Evolutionary conservation across 108 stramenopile species (phyloP).

Genomic region (Asterionellopsis glacialis): DNA sequence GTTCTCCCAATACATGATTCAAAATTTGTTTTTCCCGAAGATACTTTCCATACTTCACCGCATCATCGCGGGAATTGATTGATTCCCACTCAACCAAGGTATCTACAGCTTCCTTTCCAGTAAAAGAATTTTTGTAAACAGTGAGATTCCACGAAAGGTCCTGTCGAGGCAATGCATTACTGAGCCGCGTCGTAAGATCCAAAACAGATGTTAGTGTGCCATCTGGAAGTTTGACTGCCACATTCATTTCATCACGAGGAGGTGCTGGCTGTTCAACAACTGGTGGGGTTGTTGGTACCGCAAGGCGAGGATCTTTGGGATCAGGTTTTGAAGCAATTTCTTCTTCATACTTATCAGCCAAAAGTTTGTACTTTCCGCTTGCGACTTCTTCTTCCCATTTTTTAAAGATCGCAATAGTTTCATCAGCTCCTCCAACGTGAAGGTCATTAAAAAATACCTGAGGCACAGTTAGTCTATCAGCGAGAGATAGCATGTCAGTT

Average conservation of each 20-base stretch:
- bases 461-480: slow-evolving; percentile 30
- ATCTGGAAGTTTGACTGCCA: slow-evolving; percentile 23
- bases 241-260: slow-evolving; percentile 5
- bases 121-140: slow-evolving; percentile 30
- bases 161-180: slow-evolving; percentile 20
- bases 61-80: slow-evolving; percentile 13
- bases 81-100: not conserved
- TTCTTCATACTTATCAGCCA: slow-evolving; percentile 10
- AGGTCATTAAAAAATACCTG: slow-evolving; percentile 45
- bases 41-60: slow-evolving; percentile 22
- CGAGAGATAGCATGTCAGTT: slow-evolving; percentile 35
- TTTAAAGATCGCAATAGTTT: slow-evolving; percentile 22
- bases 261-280: not conserved
- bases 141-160: slow-evolving; percentile 14
- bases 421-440: slow-evolving; percentile 46
- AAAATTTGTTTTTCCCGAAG: slow-evolving; percentile 27
- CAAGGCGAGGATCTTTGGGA: slow-evolving; percentile 19
- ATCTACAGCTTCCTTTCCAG: slow-evolving; percentile 23
- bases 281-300: slow-evolving; percentile 20
- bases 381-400: slow-evolving; percentile 34
- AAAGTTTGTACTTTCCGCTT: not conserved
- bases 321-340: slow-evolving; percentile 16
- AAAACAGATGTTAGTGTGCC: slow-evolving; percentile 23
- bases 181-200: slow-evolving; percentile 31
- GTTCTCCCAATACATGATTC: slow-evolving; percentile 25